Evolutionary conservation across 1,139 yeast species (phyloP), one percentile per base, ranked within the genome.

Genomic region (Hansenula sp.): DNA sequence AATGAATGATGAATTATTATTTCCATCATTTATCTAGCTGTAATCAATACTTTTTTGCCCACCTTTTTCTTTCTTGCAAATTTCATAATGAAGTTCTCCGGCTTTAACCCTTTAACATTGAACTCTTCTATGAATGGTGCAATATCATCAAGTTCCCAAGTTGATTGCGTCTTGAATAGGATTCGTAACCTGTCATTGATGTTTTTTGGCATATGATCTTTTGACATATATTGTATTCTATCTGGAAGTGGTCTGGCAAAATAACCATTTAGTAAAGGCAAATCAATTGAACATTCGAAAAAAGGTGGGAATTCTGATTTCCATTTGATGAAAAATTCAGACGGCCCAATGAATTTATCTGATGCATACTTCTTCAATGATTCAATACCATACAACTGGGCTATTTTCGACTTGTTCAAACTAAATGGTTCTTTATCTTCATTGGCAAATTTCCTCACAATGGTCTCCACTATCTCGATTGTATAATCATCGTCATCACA

Each of bases 91-190:
- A 87, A 77, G 42, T 77, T 74, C 44, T 89, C 96, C 11, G 78
- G 64, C 60, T 85, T 86, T 47, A 81, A 65, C 1, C 76, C 77
- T 33, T 72, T 67, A 2, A 74, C 74, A 46, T 84, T 77, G 44
- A 80, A 68, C 21, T 77, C 81, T 27, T 65, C 66, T 7, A 91
- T 68, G 54, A 78, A 87, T 1, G 96, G 96, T 19, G 70, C 67
- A 25, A 93, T 74, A 40, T 90, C 96, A 0, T 75, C 76, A 41
- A 84, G 63, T 7, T 74, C 79, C 98, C 98, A 93, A 30, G 70
- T 71, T 2, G 72, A 59, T 52, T 81, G 83, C 37, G 82, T 56
- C 34, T 68, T 65, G 58, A 93, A 83, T 41, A 93, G 67, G 52
- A 78, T 76, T 40, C 72, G 72, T 55, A 91, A 74, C 44, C 97